Percentiles rank a stretch among this genome's conserved stretches.
Evolutionary conservation across 768 basidiomycete genomes (phyloP).

Genomic region (Obba rivulosa): DNA sequence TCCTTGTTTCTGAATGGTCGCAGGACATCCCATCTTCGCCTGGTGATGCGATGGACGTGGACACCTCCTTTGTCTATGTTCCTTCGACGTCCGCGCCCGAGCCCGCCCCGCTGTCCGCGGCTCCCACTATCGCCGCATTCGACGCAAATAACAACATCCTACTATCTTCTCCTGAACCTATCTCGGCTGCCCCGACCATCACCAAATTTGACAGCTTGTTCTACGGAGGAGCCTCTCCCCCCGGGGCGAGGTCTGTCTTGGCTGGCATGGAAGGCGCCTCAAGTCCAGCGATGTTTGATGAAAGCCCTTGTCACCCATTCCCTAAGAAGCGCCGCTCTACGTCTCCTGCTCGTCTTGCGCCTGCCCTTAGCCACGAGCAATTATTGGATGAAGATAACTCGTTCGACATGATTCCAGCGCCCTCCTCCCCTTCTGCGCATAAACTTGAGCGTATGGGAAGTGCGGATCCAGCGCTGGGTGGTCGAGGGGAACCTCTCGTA

Average conservation of each 20-base stretch:
- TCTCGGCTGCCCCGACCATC: constrained; percentile 47
- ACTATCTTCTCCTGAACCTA: constrained; percentile 21
- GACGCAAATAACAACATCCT: constrained; percentile 10
- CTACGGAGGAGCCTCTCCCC: constrained; percentile 49
- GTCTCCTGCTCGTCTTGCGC: constrained; percentile 19
- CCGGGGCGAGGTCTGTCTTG: constrained; percentile 18
- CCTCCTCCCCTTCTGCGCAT: constrained; percentile 42
- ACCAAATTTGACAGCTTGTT: constrained; percentile 58
- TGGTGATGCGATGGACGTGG: constrained; percentile 74
- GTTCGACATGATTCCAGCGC: constrained; percentile 40
- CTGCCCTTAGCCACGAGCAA: constrained; percentile 10
- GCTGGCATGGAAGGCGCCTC: no score
- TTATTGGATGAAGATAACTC: constrained; percentile 4
- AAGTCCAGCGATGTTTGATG: constrained; percentile 23
- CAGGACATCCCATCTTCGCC: constrained; percentile 38
- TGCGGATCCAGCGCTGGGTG: constrained; percentile 45
- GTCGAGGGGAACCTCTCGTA: constrained; percentile 46
- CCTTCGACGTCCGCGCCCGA: constrained; percentile 27
- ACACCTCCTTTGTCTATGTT: constrained; percentile 42
- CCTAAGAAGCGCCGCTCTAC: constrained; percentile 28
- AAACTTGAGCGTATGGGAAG: constrained; percentile 41
- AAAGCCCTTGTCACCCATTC: constrained; percentile 36
- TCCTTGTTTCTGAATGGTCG: constrained; percentile 22
- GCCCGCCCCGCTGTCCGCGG: constrained; percentile 22
- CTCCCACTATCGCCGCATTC: constrained; percentile 19